Conservation (phyloP, 2,329 filamentous ascomycete genomes). For the Capronia epimyces region DNA sequence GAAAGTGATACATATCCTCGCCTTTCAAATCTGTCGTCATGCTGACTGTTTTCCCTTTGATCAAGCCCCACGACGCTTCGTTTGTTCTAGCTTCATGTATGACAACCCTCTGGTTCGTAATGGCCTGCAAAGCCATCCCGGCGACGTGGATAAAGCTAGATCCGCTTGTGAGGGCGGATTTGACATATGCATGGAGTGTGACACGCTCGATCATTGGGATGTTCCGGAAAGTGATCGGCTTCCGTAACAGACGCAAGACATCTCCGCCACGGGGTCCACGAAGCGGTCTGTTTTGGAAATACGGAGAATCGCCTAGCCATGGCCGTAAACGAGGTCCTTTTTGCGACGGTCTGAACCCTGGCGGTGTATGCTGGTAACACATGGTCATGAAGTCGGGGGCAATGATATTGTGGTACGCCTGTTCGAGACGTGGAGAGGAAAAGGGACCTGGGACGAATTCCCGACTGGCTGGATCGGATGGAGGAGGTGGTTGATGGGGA, state of each 20-base stretch:
- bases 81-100: conserved; percentile 65
- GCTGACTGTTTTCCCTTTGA: conserved; percentile 61
- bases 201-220: conserved; percentile 76
- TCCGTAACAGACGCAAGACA: conserved; percentile 45
- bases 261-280: conserved; percentile 78
- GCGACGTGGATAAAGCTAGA: conserved; percentile 73
- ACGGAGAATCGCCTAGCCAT: conserved; percentile 89
- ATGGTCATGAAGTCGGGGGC: conserved; percentile 83
- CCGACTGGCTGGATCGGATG: conserved; percentile 80
- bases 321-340: conserved; percentile 64
- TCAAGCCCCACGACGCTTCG: conserved; percentile 70
- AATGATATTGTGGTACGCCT: conserved; percentile 83
- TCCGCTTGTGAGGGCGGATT: conserved; percentile 62
- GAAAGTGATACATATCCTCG: conserved; percentile 79
- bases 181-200: conserved; percentile 71
- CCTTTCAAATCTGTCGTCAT: conserved; percentile 73
- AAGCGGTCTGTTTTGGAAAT: conserved; percentile 84
- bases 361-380: conserved; percentile 78
- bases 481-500: conserved; percentile 81
- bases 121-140: conserved; percentile 75
- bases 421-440: conserved; percentile 75
- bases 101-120: conserved; percentile 68
- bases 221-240: conserved; percentile 69
- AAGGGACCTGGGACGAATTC: conserved; percentile 89
- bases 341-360: conserved; percentile 59